A percentile compares a stretch with the other conserved stretches of the same genome.
phyloP scores from a whole-genome alignment of 352 stramenopile species.

The Elongisporangium prolatum region DNA sequence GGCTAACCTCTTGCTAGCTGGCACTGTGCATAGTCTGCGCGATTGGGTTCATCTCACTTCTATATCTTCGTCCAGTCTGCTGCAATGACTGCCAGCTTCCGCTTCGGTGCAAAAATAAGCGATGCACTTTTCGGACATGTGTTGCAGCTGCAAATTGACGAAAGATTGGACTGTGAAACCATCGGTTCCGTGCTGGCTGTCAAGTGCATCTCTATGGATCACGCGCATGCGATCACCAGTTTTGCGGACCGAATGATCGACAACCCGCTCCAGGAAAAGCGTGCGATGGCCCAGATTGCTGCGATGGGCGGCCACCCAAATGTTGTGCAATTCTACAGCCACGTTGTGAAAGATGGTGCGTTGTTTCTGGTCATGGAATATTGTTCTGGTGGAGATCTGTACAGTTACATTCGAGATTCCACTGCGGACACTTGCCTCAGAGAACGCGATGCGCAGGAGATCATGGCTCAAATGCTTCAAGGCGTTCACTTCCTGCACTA shows the following conservation, averaged over 20 bases:
- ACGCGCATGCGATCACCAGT: slow-evolving; percentile 6
- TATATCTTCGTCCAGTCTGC: too few relatives aligned
- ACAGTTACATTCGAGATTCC: slow-evolving; percentile 16
- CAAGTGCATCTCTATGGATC: slow-evolving; percentile 22
- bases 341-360: slow-evolving; percentile 14
- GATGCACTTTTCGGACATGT: too few relatives aligned
- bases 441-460: slow-evolving; percentile 19
- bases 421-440: slow-evolving; percentile 3
- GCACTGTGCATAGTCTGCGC: too few relatives aligned
- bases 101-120: too few relatives aligned
- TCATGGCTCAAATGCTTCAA: slow-evolving; percentile 33
- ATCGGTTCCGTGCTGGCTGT: too few relatives aligned
- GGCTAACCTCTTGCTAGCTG: too few relatives aligned
- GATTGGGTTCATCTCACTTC: too few relatives aligned
- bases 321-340: slow-evolving; percentile 19
- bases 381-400: slow-evolving; percentile 42
- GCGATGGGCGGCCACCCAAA: slow-evolving; percentile 22
- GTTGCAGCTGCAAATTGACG: too few relatives aligned
- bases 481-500: slow-evolving; percentile 42
- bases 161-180: too few relatives aligned
- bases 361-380: slow-evolving; percentile 49
- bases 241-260: slow-evolving; percentile 14
- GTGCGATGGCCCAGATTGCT: slow-evolving; percentile 9
- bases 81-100: too few relatives aligned
- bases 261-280: slow-evolving; percentile 21